Conservation (phyloP, 1,284 basidiomycete genomes). For the Ceratobasidium sp. region DNA sequence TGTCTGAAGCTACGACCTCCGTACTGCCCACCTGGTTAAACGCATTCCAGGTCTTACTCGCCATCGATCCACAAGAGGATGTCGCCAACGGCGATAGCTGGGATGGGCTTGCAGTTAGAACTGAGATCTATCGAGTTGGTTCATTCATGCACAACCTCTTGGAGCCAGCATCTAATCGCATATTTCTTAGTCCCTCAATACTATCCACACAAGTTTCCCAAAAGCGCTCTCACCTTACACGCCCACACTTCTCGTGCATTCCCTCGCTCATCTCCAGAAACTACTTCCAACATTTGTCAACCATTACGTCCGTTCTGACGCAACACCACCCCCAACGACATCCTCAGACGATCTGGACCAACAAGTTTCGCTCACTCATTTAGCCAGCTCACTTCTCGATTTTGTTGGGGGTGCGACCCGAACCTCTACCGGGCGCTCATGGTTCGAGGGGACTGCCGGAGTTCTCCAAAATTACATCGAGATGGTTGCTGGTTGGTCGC, state of each 20-base stretch:
- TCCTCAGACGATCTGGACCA: conserved; percentile 77
- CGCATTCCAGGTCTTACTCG: conserved; percentile 83
- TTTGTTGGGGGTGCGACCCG: conserved; percentile 75
- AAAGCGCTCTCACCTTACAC: conserved; percentile 70
- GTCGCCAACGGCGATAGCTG: conserved; percentile 68
- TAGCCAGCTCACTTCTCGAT: conserved; percentile 83
- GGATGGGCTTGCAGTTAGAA: conserved; percentile 80
- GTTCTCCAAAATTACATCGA: conserved; percentile 65
- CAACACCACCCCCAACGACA: conserved; percentile 61
- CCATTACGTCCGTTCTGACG: conserved; percentile 68
- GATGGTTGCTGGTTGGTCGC: conserved; percentile 76
- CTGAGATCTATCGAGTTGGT: conserved; percentile 81
- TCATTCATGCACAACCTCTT: not conserved
- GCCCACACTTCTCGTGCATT: conserved; percentile 67
- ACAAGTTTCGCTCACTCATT: conserved; percentile 74
- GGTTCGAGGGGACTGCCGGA: conserved; percentile 64
- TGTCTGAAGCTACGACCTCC: conserved; percentile 81
- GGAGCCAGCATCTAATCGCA: conserved; percentile 24
- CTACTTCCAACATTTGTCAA: conserved; percentile 73
- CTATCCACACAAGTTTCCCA: conserved; percentile 80
- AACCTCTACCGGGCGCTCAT: conserved; percentile 69
- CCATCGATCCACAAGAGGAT: conserved; percentile 69
- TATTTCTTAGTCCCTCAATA: conserved; percentile 70
- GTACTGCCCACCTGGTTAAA: conserved; percentile 91
- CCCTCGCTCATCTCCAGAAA: conserved; percentile 71